Conservation (phyloP, 257 asterid genomes). For the Apocynum venetum region DNA sequence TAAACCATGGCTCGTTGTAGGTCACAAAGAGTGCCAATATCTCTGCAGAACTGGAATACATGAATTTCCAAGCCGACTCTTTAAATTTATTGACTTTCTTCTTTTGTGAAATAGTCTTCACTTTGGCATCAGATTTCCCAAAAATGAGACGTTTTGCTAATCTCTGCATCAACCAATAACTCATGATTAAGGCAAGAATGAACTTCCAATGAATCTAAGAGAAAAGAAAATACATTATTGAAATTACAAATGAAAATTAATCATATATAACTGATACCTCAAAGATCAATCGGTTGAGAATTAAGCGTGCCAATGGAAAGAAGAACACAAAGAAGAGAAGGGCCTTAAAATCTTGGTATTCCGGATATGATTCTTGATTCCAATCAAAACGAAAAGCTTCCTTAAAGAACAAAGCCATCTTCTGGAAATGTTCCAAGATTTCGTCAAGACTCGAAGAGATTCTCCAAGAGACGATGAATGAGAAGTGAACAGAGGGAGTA, state of each 20-base stretch:
- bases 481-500: background rate
- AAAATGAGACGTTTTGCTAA: slow-evolving; percentile 20
- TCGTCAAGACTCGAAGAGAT: background rate
- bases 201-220: background rate
- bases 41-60: slow-evolving; percentile 30
- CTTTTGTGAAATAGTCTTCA: slow-evolving; percentile 6
- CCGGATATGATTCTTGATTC: slow-evolving; percentile 27
- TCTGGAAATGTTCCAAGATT: background rate
- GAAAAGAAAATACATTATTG: too few species aligned
- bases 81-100: slow-evolving; percentile 32
- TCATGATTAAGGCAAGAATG: background rate
- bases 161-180: slow-evolving; percentile 16
- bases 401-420: slow-evolving; percentile 6
- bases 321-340: slow-evolving; percentile 15
- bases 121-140: slow-evolving; percentile 6
- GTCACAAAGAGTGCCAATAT: slow-evolving; percentile 23
- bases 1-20: slow-evolving; percentile 37
- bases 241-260: background rate
- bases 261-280: slow-evolving; percentile 16
- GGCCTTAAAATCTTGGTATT: slow-evolving; percentile 21
- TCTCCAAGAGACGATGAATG: background rate
- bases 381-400: slow-evolving; percentile 7
- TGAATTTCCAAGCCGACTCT: slow-evolving; percentile 34
- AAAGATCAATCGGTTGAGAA: slow-evolving; percentile 21
- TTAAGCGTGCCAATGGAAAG: slow-evolving; percentile 24